Base-by-base conservation (phyloP, 208 protist genomes). In the Trypanosoma rangeli region DNA sequence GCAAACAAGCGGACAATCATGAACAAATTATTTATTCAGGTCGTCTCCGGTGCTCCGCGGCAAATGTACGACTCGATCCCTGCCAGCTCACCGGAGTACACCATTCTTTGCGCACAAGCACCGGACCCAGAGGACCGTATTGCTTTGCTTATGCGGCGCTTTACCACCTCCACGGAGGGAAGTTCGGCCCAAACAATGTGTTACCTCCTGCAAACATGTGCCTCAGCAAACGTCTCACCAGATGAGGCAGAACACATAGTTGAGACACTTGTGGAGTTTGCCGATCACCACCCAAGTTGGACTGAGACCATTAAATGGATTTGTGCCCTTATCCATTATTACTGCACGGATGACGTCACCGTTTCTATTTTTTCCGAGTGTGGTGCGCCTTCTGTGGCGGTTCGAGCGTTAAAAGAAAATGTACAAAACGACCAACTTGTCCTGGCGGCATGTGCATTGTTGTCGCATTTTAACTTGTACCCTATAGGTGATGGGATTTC, bases 331-430 rank as follows among this genome's bases (percentile, higher is more conserved):
- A 73, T 89, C 26, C 92, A 97, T 78, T 91, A 93, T 75, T 94
- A 94, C 83, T 94, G 89, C 71, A 97, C 92, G 0, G 92, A 97
- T 65, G 92, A 94, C 37, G 77, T 94, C 49, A 97, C 92, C 5
- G 66, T 97, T 48, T 94, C 87, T 9, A 48, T 94, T 0, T 94
- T 97, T 70, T 86, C 84, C 12, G 89, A 97, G 71, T 94, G 93
- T 70, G 87, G 83, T 48, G 87, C 83, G 18, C 83, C 87, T 39
- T 69, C 81, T 62, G 68, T 94, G 52, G 92, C 92, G 12, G 86
- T 90, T 31, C 77, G 64, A 31, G 84, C 83, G 20, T 69, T 94
- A 66, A 79, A 66, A n/a, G 77, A 85, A 28, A 85, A 80, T 69
- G 58, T 74, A 20, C 78, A 85, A 61, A 79, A 91, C 42, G 57